Percentiles rank a stretch among this genome's conserved stretches.
Conservation (phyloP, 2,329 filamentous ascomycete species). For the Fusarium algeriense region DNA sequence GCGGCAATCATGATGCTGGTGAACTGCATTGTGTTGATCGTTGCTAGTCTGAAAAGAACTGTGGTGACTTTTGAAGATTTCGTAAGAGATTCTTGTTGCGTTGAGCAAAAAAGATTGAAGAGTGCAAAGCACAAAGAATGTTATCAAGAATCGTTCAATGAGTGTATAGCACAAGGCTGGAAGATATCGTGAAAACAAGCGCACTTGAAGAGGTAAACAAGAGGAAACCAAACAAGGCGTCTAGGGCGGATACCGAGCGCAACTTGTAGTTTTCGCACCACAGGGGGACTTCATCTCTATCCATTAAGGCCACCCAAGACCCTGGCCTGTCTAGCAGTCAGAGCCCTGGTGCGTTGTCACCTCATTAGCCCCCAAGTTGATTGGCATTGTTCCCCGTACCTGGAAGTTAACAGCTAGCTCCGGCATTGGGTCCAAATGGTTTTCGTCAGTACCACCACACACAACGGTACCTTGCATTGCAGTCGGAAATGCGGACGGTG, state of each 20-base stretch:
- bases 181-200: slow-evolving; percentile 40
- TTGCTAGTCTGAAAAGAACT: slow-evolving; percentile 23
- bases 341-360: slow-evolving; percentile 41
- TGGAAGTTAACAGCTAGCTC: slow-evolving; percentile 36
- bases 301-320: slow-evolving; percentile 4
- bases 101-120: slow-evolving; percentile 28
- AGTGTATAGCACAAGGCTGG: slow-evolving; percentile 37
- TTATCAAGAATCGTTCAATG: slow-evolving; percentile 32
- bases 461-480: slow-evolving; percentile 44
- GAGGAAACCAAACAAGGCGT: slow-evolving; percentile 17
- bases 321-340: slow-evolving; percentile 19
- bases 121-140: slow-evolving; percentile 39
- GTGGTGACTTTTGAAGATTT: slow-evolving; percentile 17
- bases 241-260: slow-evolving; percentile 32
- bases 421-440: slow-evolving; percentile 37
- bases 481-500: slow-evolving; percentile 18
- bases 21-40: slow-evolving; percentile 59
- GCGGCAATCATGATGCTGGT: slow-evolving; percentile 58
- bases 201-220: slow-evolving; percentile 26
- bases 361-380: slow-evolving; percentile 33
- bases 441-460: slow-evolving; percentile 27
- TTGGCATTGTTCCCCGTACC: slow-evolving; percentile 35
- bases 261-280: slow-evolving; percentile 48
- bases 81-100: slow-evolving; percentile 23
- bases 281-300: slow-evolving; percentile 42